Evolutionary conservation across 1,284 basidiomycete species (phyloP), one percentile per base, ranked within the genome.

Genomic region (Moesziomyces globuligerus): DNA sequence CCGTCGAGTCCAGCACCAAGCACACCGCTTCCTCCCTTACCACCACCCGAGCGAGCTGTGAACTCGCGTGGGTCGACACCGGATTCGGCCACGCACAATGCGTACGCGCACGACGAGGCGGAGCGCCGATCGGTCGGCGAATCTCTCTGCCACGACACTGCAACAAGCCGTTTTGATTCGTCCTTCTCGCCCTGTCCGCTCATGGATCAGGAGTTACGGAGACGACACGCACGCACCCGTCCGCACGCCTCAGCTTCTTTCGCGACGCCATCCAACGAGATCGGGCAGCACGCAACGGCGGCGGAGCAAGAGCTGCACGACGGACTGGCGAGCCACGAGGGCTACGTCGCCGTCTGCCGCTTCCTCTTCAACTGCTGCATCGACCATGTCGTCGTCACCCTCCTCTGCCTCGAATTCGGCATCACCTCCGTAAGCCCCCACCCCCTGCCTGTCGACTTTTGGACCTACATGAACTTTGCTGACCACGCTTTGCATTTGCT

Each of bases 331-430:
- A 50, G 42, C 6, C 37, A 53, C 36, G 66, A 64, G n/a, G 59
- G 59, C 17, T 64, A 69, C 36, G 25, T 32, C 7, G 53, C 59
- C 2, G 47, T 69, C 8, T 64, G 66, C 20, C 38, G 50, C 11
- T 69, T 69, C 24, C 51, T 69, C 0, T 57, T 64, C 55, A 57
- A 64, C 17, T 69, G 66, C 48, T 44, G 64, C 42, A 55, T 64
- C 37, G 66, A 69, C 36, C 66, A 69, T 17, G 37, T 48, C 6
- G 47, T 52, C 18, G 38, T 69, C 7, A 51, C 50, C 36, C 23
- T 69, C 4, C 66, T 64, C 34, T 51, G 55, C 36, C 43, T 51
- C 23, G 43, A 47, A 7, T 62, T 69, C 29, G 66, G 59, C 0
- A 11, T 11, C 15, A 41, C 45, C n/a, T 50, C 54, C 1, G 66